Evolutionary conservation across 1,284 basidiomycete species (phyloP), one percentile per base, ranked within the genome.

Genomic region (Puccinia triticina): DNA sequence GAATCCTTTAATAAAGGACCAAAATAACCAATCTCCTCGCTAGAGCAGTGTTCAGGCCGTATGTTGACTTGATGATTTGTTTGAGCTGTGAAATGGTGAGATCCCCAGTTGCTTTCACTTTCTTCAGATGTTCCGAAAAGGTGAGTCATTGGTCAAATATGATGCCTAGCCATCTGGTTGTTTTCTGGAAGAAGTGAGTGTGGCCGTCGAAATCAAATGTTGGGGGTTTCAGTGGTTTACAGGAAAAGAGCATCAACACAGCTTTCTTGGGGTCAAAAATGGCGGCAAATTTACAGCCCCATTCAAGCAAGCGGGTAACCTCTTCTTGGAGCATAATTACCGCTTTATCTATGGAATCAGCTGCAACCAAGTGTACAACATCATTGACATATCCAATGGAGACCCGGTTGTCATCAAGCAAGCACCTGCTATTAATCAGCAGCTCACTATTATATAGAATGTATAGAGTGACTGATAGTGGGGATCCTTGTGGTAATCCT

Each of bases 41-140:
- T 66, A 87, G 84, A 3, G 57, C 21, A 5, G 86, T 86, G 11
- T 83, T 83, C 0, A 89, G 85, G 1, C 88, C 88, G 0, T 85
- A 84, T 0, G 86, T 82, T 0, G 88, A 88, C 85, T 88, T 88
- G 2, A 87, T 86, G 0, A 89, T 86, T 85, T 88, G 87, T 0
- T 84, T 83, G 0, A 88, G 76, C 0, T 85, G 85, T 11, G 67
- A 77, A 2, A 87, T 84, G 0, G 86, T 85, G 50, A 79, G 84
- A 14, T 69, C 43, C 0, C 85, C 87, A 29, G 85, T 84, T 3
- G 79, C 83, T 0, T 85, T 83, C 46, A 86, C 84, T n/a, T 82
- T 79, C 50, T 84, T 67, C 18, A 87, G 83, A 57, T 88, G 87
- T 4, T 84, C 79, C 29, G 83, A 81, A 82, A 87, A 88, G 0